Conservation (phyloP, 768 basidiomycete genomes). For the Cystoderma amianthinum region DNA sequence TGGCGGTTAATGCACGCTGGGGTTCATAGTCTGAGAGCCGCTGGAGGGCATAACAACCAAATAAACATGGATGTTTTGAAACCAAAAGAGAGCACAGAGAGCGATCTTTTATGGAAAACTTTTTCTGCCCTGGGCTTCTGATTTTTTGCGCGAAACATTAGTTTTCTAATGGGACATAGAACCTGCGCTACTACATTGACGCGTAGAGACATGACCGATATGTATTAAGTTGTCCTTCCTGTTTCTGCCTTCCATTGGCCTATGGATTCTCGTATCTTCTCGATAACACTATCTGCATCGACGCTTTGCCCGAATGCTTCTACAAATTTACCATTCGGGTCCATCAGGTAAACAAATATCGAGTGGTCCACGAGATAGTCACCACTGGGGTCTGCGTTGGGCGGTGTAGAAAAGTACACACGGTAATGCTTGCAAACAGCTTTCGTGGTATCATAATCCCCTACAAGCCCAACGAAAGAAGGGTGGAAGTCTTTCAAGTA, state of each 20-base stretch:
- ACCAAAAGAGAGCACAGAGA: too few relatives aligned
- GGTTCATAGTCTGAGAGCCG: slow-evolving; percentile 13
- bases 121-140: background rate
- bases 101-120: background rate
- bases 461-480: slow-evolving; percentile 81
- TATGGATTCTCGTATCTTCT: slow-evolving; percentile 48
- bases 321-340: slow-evolving; percentile 88
- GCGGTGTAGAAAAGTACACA: slow-evolving; percentile 97
- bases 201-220: too few relatives aligned
- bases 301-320: slow-evolving; percentile 92
- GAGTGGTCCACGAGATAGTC: slow-evolving; percentile 98
- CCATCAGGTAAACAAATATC: slow-evolving; percentile 98
- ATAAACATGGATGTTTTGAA: too few relatives aligned
- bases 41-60: too few relatives aligned
- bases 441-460: slow-evolving; percentile 78
- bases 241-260: slow-evolving; percentile 34
- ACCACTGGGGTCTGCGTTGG: slow-evolving; percentile 76
- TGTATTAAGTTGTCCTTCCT: slow-evolving; percentile 21
- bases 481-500: slow-evolving; percentile 89
- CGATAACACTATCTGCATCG: slow-evolving; percentile 59
- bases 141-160: too few relatives aligned
- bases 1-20: slow-evolving; percentile 11
- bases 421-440: slow-evolving; percentile 90
- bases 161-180: too few relatives aligned
- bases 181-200: background rate